These are phyloP conservation scores for Aphanomyces astaci DNA, from an alignment of 352 stramenopile species.

Conservation along the genomic window DNA sequence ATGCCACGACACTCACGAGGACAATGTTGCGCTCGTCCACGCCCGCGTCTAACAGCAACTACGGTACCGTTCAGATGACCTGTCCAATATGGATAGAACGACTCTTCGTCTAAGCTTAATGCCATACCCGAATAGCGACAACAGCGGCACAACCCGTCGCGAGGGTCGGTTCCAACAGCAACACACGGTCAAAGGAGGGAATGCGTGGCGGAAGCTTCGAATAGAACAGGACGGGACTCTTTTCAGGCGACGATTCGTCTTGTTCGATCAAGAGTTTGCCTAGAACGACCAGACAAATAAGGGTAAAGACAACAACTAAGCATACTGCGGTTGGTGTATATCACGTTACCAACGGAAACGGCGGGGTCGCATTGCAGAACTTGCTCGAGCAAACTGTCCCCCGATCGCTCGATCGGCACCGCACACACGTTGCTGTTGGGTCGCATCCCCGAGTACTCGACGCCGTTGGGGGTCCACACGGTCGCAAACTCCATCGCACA, in stretches of 20 bases:
- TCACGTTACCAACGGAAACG: conserved; percentile 71
- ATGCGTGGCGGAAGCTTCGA: conserved; percentile 91
- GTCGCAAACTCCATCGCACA: conserved; percentile 47
- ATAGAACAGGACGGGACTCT: conserved; percentile 88
- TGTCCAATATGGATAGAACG: no score
- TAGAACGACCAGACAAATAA: conserved; percentile 2
- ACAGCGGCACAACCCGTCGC: conserved; percentile 16
- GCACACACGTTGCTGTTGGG: conserved; percentile 67
- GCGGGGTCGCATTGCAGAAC: conserved; percentile 83
- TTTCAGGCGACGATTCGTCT: conserved; percentile 84
- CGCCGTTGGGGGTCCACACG: conserved; percentile 56
- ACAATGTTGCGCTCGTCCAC: conserved; percentile 27
- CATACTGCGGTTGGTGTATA: no score
- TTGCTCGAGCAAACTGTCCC: conserved; percentile 84
- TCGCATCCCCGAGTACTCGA: conserved; percentile 45
- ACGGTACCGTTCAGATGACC: neutral
- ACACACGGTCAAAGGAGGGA: conserved; percentile 49
- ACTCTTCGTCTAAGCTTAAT: no score
- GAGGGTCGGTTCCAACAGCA: conserved; percentile 32
- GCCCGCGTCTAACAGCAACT: conserved; percentile 33
- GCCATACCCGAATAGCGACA: conserved; percentile 27
- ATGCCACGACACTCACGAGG: conserved; percentile 34
- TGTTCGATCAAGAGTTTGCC: conserved; percentile 97
- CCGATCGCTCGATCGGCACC: conserved; percentile 91
- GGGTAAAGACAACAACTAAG: no score